These are phyloP conservation scores for Austroboletus eburneus DNA, from an alignment of 768 basidiomycete species.

Conservation along the genomic window DNA sequence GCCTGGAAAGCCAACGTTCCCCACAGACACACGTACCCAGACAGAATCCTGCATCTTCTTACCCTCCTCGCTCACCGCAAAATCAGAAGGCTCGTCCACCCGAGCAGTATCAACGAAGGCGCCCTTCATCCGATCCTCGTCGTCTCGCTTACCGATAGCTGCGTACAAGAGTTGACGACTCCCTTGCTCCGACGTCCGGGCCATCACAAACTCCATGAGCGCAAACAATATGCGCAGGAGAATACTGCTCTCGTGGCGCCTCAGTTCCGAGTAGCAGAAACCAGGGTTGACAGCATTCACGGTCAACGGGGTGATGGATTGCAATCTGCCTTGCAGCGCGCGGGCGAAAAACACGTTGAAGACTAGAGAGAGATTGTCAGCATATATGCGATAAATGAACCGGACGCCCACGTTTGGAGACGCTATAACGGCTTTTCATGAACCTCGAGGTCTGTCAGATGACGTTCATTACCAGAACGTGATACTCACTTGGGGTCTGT, in stretches of 20 bases:
- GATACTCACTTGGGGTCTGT: conserved; percentile 15
- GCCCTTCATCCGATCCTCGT: conserved; percentile 20
- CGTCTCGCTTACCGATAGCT: conserved; percentile 23
- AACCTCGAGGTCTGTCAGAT: conserved; percentile 5
- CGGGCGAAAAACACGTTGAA: conserved; percentile 30
- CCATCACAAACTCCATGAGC: conserved; percentile 11
- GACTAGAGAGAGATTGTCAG: conserved; percentile 25
- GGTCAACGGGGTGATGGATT: conserved; percentile 18
- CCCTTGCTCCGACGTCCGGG: conserved; percentile 29
- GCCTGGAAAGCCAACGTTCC: too few relatives aligned
- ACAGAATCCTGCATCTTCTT: background rate
- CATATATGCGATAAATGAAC: background rate
- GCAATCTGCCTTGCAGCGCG: conserved; percentile 20
- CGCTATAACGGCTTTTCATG: conserved; percentile 19
- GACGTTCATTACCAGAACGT: background rate
- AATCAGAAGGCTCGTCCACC: conserved; percentile 30
- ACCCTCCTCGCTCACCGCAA: conserved; percentile 29
- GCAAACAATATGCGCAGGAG: background rate
- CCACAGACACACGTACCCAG: too few relatives aligned
- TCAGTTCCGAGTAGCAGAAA: conserved; percentile 27
- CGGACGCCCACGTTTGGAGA: conserved; percentile 25
- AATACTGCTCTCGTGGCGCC: background rate
- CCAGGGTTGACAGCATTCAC: conserved; percentile 29
- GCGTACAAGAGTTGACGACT: conserved; percentile 33
- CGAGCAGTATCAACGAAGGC: conserved; percentile 11